These are phyloP conservation scores for Microdochium bolleyi DNA, from an alignment of 2,329 filamentous ascomycete species.

Conservation along the genomic window DNA sequence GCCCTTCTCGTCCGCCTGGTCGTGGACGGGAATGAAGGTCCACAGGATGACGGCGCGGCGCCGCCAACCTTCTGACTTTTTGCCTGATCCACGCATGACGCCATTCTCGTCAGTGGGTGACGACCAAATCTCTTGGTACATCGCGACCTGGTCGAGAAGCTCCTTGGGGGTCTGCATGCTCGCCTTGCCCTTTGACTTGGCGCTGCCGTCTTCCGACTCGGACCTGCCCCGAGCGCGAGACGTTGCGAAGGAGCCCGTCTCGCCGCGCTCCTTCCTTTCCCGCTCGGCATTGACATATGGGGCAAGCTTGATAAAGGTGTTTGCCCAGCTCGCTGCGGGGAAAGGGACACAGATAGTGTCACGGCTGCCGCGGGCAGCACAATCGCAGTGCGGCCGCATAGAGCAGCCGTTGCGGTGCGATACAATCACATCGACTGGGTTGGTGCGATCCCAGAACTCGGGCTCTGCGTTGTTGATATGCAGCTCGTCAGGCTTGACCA, in stretches of 20 bases:
- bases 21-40: constrained; percentile 50
- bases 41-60: constrained; percentile 55
- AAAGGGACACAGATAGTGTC: constrained; percentile 48
- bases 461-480: constrained; percentile 31
- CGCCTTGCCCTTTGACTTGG: constrained; percentile 6
- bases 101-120: constrained; percentile 30
- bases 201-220: constrained; percentile 15
- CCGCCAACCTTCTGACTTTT: constrained; percentile 33
- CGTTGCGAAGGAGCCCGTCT: constrained; percentile 13
- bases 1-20: constrained; percentile 32
- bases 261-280: constrained; percentile 16
- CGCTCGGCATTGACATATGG: constrained; percentile 32
- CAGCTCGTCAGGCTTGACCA: constrained; percentile 49
- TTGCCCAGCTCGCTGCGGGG: constrained; percentile 50
- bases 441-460: constrained; percentile 35
- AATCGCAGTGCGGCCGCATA: constrained; percentile 37
- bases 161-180: constrained; percentile 32
- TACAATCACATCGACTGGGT: constrained; percentile 39
- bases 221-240: constrained; percentile 12
- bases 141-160: constrained; percentile 52
- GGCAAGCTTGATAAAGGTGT: constrained; percentile 48
- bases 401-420: constrained; percentile 44
- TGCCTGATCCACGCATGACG: constrained; percentile 4
- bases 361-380: constrained; percentile 33
- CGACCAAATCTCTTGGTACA: constrained; percentile 61